These are phyloP conservation scores for Aspergillus brasiliensis DNA, from an alignment of 2,329 filamentous ascomycete genomes.

Conservation along the genomic window DNA sequence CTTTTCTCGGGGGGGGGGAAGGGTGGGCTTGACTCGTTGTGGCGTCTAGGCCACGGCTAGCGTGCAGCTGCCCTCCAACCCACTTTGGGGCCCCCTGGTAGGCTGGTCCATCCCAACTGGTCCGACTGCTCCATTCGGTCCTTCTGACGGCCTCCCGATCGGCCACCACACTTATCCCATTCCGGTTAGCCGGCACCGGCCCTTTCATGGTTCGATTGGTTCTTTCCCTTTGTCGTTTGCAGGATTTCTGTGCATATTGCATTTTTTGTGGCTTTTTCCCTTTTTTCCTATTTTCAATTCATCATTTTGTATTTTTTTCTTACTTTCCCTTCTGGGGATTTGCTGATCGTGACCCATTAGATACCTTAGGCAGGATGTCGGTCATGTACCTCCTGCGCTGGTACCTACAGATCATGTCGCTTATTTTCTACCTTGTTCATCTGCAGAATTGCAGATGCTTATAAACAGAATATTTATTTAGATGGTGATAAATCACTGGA, in stretches of 20 bases:
- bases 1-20: slow-evolving; percentile 15
- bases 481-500: too few relatives aligned
- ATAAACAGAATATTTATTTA: background rate
- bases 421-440: background rate
- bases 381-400: too few relatives aligned
- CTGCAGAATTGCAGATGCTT: background rate
- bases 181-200: slow-evolving; percentile 1
- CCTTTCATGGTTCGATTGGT: slow-evolving; percentile 3
- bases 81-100: slow-evolving; percentile 16
- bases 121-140: too few relatives aligned
- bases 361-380: too few relatives aligned
- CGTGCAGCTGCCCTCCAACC: slow-evolving; percentile 21
- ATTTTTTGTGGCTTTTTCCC: background rate
- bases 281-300: too few relatives aligned
- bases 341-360: too few relatives aligned
- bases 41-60: slow-evolving; percentile 28
- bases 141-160: slow-evolving; percentile 22
- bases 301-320: too few relatives aligned
- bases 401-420: background rate
- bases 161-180: slow-evolving; percentile 18
- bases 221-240: background rate
- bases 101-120: slow-evolving; percentile 12
- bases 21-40: slow-evolving; percentile 22
- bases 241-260: background rate
- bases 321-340: too few relatives aligned